Evolutionary conservation across 768 basidiomycete genomes (phyloP).

Genomic region (Amanita fuliginea): DNA sequence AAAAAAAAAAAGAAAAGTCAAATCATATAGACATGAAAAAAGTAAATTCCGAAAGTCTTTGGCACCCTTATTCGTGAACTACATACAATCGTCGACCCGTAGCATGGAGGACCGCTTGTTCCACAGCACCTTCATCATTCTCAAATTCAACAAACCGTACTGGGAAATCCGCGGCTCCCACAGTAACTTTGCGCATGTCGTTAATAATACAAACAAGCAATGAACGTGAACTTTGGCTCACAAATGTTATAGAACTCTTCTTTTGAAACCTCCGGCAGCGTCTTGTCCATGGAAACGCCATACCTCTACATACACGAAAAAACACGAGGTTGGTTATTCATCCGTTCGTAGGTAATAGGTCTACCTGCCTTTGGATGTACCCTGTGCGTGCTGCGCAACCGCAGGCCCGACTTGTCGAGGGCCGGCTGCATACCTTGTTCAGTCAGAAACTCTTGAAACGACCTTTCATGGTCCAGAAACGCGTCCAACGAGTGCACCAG

Average conservation of each 20-base stretch:
- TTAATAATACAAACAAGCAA: neutral
- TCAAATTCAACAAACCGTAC: conserved; percentile 28
- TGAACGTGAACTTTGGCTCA: conserved; percentile 13
- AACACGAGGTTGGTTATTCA: neutral
- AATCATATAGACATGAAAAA: too few species aligned
- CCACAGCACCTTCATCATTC: neutral
- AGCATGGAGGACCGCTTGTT: neutral
- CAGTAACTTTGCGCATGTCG: conserved; percentile 16
- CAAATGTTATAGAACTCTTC: conserved; percentile 29
- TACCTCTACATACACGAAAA: conserved; percentile 17
- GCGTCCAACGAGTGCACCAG: conserved; percentile 27
- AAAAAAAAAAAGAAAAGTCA: neutral
- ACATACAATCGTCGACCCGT: neutral
- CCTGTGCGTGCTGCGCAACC: conserved; percentile 16
- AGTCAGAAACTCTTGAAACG: conserved; percentile 22
- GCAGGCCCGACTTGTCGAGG: conserved; percentile 16
- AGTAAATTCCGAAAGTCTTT: neutral
- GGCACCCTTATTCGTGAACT: neutral
- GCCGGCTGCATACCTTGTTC: conserved; percentile 14
- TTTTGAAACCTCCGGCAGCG: conserved; percentile 23
- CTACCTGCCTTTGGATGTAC: conserved; percentile 25
- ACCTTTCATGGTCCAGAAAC: conserved; percentile 26
- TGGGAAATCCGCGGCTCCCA: conserved; percentile 23
- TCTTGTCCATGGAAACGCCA: conserved; percentile 22
- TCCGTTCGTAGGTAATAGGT: neutral